These are phyloP conservation scores for Boechera stricta DNA, from an alignment of 345 rosid genomes.

Conservation along the genomic window DNA sequence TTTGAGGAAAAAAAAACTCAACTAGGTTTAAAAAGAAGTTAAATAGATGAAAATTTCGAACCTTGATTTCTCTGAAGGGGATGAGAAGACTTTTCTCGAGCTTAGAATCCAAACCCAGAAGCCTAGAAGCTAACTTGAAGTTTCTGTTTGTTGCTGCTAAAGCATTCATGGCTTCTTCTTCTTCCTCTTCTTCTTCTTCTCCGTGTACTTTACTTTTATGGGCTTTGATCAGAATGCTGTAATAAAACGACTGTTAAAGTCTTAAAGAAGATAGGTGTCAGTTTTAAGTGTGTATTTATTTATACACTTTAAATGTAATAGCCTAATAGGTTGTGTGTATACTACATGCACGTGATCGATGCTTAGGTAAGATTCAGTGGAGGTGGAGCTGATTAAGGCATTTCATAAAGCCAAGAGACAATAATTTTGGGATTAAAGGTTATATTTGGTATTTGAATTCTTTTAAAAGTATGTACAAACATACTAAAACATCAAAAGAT, in stretches of 20 bases:
- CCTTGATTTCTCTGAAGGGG: slow-evolving; percentile 98
- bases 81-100: slow-evolving; percentile 93
- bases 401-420: background rate
- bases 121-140: slow-evolving; percentile 88
- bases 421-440: background rate
- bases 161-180: slow-evolving; percentile 75
- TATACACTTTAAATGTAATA: background rate
- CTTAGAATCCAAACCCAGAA: slow-evolving; percentile 92
- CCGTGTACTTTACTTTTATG: background rate
- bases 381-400: slow-evolving; percentile 28
- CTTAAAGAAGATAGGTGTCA: slow-evolving; percentile 8
- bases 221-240: slow-evolving; percentile 35
- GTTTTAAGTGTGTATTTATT: background rate
- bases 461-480: background rate
- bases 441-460: background rate
- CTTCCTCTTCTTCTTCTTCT: slow-evolving; percentile 35
- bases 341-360: slow-evolving; percentile 41
- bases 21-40: background rate
- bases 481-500: background rate
- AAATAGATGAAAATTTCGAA: slow-evolving; percentile 35
- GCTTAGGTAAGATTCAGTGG: slow-evolving; percentile 46
- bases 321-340: slow-evolving; percentile 7
- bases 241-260: slow-evolving; percentile 2
- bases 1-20: background rate
- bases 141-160: slow-evolving; percentile 96